These are phyloP conservation scores for Eimeria tenella DNA, from an alignment of 169 alveolate genomes.

Conservation along the genomic window DNA sequence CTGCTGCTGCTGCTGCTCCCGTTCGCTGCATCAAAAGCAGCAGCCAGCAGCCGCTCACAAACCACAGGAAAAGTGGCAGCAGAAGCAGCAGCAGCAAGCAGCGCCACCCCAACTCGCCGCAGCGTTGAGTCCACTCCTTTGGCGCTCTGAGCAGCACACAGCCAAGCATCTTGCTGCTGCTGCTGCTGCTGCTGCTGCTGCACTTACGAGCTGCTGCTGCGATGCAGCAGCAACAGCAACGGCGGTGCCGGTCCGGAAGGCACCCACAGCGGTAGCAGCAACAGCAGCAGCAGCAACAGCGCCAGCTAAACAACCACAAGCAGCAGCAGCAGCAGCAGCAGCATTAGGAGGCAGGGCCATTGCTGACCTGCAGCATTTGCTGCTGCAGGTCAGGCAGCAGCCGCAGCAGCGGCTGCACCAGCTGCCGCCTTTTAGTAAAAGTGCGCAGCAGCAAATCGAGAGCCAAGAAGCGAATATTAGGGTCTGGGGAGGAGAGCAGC, in stretches of 20 bases:
- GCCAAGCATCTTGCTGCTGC: neutral
- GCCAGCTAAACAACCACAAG: neutral
- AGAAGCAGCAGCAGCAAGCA: neutral
- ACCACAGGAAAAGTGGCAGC: neutral
- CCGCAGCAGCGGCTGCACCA: slow-evolving; percentile 50
- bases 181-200: slow-evolving; percentile 25
- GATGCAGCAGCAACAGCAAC: neutral
- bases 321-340: neutral
- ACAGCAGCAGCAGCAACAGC: no score
- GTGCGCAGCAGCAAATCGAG: slow-evolving; percentile 42
- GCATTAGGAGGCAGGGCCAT: neutral
- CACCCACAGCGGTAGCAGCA: no score
- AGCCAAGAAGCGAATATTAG: slow-evolving; percentile 64
- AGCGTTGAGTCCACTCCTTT: neutral
- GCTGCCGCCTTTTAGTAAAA: neutral
- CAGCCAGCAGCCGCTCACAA: slow-evolving; percentile 22
- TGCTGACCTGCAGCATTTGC: slow-evolving; percentile 22
- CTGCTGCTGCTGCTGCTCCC: neutral
- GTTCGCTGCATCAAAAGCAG: slow-evolving; percentile 19
- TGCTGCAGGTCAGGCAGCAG: slow-evolving; percentile 62
- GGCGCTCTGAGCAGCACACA: neutral
- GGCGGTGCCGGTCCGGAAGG: neutral
- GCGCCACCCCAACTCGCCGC: neutral
- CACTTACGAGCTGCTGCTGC: neutral
- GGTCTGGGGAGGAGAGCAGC: slow-evolving; percentile 63